Evolutionary conservation across 495 filamentous ascomycete genomes (phyloP).

Genomic region (Immersiella caudata): DNA sequence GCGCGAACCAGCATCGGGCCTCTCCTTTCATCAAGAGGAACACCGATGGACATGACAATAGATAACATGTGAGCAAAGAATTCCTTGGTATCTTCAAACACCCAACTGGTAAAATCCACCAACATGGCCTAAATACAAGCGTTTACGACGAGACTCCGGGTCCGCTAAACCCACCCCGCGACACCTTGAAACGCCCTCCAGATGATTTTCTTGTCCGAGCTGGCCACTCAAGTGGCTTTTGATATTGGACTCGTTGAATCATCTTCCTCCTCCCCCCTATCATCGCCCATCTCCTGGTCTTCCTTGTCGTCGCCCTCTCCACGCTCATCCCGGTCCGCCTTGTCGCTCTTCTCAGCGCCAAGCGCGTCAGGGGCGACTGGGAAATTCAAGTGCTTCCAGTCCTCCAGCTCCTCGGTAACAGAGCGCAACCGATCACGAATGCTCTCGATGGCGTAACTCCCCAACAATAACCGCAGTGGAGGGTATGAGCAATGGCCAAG

Average conservation of each 20-base stretch:
- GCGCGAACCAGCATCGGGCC: neutral
- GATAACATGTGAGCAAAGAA: neutral
- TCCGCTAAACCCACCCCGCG: neutral
- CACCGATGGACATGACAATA: neutral
- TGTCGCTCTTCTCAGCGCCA: constrained; percentile 29
- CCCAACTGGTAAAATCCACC: neutral
- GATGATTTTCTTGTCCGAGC: neutral
- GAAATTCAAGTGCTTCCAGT: constrained; percentile 81
- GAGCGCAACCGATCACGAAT: constrained; percentile 85
- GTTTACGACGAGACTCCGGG: neutral
- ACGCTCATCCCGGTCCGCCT: constrained; percentile 21
- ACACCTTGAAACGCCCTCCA: neutral
- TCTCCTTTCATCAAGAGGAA: neutral
- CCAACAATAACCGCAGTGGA: constrained; percentile 80
- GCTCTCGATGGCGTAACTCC: constrained; percentile 93
- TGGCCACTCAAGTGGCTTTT: constrained; percentile 8
- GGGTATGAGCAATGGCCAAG: constrained; percentile 90
- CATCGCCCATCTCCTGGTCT: constrained; percentile 36
- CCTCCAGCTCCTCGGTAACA: constrained; percentile 93
- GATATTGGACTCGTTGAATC: constrained; percentile 24
- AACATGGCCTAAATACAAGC: neutral
- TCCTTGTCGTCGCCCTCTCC: constrained; percentile 27
- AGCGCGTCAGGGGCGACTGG: constrained; percentile 43
- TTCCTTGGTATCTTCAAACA: neutral
- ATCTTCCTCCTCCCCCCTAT: constrained; percentile 31